These are phyloP conservation scores for Neurospora pannonica DNA, from an alignment of 495 filamentous ascomycete species.

Conservation along the genomic window DNA sequence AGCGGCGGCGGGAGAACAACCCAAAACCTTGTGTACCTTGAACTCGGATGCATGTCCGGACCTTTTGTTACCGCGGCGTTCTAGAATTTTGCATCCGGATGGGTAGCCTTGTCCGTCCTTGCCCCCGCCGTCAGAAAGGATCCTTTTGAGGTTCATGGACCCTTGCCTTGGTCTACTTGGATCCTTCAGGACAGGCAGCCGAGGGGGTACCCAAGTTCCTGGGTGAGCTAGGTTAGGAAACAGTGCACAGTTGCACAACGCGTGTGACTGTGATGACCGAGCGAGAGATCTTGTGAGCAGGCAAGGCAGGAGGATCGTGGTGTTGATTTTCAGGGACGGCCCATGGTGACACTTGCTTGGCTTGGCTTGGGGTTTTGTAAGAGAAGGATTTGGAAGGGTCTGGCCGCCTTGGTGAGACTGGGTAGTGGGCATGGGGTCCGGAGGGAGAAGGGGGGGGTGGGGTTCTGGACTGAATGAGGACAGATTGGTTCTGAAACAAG, in stretches of 20 bases:
- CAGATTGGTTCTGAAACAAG: too few species aligned
- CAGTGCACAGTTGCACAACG: background rate
- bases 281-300: background rate
- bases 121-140: background rate
- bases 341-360: background rate
- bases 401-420: background rate
- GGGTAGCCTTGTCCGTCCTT: background rate
- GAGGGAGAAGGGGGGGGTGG: too few species aligned
- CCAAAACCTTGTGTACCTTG: background rate
- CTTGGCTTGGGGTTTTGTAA: background rate
- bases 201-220: background rate
- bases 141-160: background rate
- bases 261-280: background rate
- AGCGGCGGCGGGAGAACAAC: background rate
- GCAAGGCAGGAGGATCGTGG: background rate
- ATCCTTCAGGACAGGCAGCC: background rate
- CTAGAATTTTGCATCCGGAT: background rate
- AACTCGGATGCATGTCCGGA: background rate
- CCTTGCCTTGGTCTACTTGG: background rate
- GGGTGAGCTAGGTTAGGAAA: background rate
- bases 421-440: background rate
- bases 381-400: background rate
- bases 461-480: background rate
- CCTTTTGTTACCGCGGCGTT: background rate
- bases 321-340: background rate